phyloP scores from a whole-genome alignment of 306 rosid genomes.

The Herpetospermum pedunculosum region DNA sequence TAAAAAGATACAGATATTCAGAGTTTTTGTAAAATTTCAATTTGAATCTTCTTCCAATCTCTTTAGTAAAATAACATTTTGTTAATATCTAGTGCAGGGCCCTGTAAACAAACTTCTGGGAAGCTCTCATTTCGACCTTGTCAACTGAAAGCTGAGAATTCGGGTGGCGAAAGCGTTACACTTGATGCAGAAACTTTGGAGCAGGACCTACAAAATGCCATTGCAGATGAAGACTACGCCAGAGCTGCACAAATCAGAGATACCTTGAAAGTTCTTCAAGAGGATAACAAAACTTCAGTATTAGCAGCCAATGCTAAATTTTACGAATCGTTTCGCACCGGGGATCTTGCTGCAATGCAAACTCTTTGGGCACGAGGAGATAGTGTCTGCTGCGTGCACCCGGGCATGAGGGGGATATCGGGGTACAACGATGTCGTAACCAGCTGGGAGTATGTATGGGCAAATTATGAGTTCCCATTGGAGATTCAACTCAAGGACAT shows the following conservation, averaged over 20 bases:
- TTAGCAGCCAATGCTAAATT: conserved; percentile 55
- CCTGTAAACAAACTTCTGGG: conserved; percentile 18
- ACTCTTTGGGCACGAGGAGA: conserved; percentile 59
- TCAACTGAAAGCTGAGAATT: conserved; percentile 43
- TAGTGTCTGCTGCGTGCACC: conserved; percentile 76
- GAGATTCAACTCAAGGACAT: conserved; percentile 68
- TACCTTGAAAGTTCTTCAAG: conserved; percentile 45
- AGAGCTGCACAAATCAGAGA: conserved; percentile 81
- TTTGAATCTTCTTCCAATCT: background rate
- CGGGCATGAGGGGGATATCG: conserved; percentile 65
- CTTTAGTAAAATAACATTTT: conserved; percentile 4
- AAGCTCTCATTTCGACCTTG: conserved; percentile 20
- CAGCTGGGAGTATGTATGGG: conserved; percentile 94
- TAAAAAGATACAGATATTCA: background rate
- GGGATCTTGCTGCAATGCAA: conserved; percentile 87
- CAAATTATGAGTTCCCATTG: conserved; percentile 82
- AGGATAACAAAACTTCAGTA: conserved; percentile 41
- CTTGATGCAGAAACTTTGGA: conserved; percentile 47
- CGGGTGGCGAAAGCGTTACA: conserved; percentile 35
- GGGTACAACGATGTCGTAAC: conserved; percentile 75
- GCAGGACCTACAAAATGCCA: conserved; percentile 56
- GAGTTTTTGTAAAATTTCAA: background rate
- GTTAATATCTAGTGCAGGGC: conserved; percentile 23
- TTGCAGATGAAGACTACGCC: conserved; percentile 70
- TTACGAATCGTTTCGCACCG: conserved; percentile 53